These are phyloP conservation scores for Achaetomiella virescens DNA, from an alignment of 495 filamentous ascomycete genomes.

Conservation along the genomic window DNA sequence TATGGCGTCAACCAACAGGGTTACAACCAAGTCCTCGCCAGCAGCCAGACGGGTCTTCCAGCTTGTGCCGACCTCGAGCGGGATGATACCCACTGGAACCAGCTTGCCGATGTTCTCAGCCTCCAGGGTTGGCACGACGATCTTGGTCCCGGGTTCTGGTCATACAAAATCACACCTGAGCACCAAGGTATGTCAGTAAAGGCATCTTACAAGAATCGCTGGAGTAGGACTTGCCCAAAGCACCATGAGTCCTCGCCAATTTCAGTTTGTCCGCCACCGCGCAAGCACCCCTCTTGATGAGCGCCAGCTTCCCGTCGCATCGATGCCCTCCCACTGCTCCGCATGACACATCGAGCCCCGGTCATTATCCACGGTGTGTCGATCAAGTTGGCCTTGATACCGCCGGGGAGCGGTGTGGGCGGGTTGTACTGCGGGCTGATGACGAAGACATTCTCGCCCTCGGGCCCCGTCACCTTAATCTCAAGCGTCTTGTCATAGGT, in stretches of 20 bases:
- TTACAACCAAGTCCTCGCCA: constrained; percentile 25
- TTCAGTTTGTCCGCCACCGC: constrained; percentile 54
- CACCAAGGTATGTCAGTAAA: not conserved
- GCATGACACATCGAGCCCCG: constrained; percentile 33
- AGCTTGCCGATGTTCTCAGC: constrained; percentile 25
- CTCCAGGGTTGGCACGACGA: constrained; percentile 42
- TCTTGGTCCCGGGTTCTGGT: constrained; percentile 49
- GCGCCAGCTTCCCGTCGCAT: constrained; percentile 52
- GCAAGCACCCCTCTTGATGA: constrained; percentile 58
- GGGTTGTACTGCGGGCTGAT: constrained; percentile 27
- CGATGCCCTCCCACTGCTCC: constrained; percentile 32
- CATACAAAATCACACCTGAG: constrained; percentile 45
- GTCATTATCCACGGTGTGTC: constrained; percentile 28
- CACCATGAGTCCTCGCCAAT: constrained; percentile 53
- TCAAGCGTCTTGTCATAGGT: constrained; percentile 26
- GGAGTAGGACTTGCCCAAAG: constrained; percentile 37
- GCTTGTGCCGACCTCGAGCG: constrained; percentile 42
- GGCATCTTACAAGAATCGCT: constrained; percentile 25
- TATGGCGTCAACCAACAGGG: constrained; percentile 32
- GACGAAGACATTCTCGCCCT: constrained; percentile 26
- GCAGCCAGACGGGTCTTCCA: constrained; percentile 38
- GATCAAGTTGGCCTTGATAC: constrained; percentile 18
- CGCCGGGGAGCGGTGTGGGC: constrained; percentile 17
- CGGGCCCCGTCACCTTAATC: constrained; percentile 25
- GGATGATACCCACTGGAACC: constrained; percentile 29